phyloP scores from a whole-genome alignment of 177 flowering plant species.

The Telopea speciosissima region DNA sequence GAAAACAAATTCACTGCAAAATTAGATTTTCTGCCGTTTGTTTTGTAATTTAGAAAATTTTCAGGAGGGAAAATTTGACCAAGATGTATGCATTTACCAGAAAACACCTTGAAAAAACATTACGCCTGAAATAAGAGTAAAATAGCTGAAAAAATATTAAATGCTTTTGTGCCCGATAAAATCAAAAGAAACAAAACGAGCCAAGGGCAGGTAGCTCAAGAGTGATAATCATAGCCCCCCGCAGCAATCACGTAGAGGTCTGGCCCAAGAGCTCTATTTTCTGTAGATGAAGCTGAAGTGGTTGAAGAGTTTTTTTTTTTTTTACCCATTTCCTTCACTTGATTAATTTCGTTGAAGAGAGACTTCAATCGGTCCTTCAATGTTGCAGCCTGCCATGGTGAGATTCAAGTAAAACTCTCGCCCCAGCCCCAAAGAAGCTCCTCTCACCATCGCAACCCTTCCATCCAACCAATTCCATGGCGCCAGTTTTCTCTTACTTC shows the following conservation, averaged over 20 bases:
- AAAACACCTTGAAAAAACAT: too few species aligned
- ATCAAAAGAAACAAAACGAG: too few species aligned
- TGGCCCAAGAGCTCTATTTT: constrained; percentile 1
- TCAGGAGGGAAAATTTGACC: too few species aligned
- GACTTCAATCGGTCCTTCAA: background rate
- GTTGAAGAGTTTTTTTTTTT: too few species aligned
- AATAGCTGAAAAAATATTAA: too few species aligned
- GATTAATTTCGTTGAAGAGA: constrained; percentile 14
- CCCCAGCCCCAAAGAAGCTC: background rate
- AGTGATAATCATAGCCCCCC: background rate
- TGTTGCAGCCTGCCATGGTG: background rate
- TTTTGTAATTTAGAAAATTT: too few species aligned
- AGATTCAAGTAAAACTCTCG: background rate
- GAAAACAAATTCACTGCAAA: too few species aligned
- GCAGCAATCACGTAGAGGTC: constrained; percentile 5
- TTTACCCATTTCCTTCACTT: background rate
- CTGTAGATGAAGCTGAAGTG: background rate
- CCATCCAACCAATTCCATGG: constrained; percentile 1
- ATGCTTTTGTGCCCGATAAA: too few species aligned
- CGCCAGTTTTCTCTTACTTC: background rate
- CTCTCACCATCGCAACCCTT: background rate
- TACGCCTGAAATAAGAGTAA: too few species aligned
- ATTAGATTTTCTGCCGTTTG: too few species aligned
- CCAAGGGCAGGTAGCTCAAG: background rate
- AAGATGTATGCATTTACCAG: too few species aligned